These are phyloP conservation scores for Fusarium staphyleae DNA, from an alignment of 2,329 filamentous ascomycete genomes.

Conservation along the genomic window DNA sequence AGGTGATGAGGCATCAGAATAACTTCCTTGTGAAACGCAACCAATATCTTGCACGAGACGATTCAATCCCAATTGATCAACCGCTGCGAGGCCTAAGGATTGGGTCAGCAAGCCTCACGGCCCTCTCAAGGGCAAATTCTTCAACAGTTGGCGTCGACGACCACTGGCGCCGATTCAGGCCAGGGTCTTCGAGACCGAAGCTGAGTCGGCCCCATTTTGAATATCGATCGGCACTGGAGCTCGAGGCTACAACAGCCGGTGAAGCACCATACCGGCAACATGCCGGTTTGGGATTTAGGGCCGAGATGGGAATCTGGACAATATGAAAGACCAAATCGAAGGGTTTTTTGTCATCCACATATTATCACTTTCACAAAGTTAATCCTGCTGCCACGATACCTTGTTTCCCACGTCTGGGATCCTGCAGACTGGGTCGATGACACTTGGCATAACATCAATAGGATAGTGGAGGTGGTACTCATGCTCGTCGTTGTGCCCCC, in stretches of 20 bases:
- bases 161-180: slow-evolving; percentile 2
- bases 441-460: neutral
- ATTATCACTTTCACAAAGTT: neutral
- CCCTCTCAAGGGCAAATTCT: slow-evolving; percentile 7
- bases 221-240: slow-evolving; percentile 31
- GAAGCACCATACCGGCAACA: slow-evolving; percentile 10
- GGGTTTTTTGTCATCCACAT: too few species aligned
- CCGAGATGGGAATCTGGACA: slow-evolving; percentile 24
- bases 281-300: slow-evolving; percentile 14
- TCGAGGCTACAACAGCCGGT: slow-evolving; percentile 3
- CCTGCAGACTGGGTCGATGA: neutral
- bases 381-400: slow-evolving; percentile 1
- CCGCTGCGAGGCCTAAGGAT: slow-evolving; percentile 13
- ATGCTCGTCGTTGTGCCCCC: slow-evolving; percentile 3
- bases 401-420: neutral
- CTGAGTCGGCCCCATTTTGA: slow-evolving; percentile 17
- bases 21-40: slow-evolving; percentile 19
- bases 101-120: slow-evolving; percentile 5
- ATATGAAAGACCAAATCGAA: neutral
- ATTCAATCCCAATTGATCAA: slow-evolving; percentile 20
- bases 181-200: slow-evolving; percentile 7
- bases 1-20: slow-evolving; percentile 17
- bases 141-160: neutral
- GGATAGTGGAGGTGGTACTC: slow-evolving; percentile 1
- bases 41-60: slow-evolving; percentile 18